Evolutionary conservation across 805 yeast genomes (phyloP), one percentile per base, ranked within the genome.

Genomic region (Candida nanaspora): DNA sequence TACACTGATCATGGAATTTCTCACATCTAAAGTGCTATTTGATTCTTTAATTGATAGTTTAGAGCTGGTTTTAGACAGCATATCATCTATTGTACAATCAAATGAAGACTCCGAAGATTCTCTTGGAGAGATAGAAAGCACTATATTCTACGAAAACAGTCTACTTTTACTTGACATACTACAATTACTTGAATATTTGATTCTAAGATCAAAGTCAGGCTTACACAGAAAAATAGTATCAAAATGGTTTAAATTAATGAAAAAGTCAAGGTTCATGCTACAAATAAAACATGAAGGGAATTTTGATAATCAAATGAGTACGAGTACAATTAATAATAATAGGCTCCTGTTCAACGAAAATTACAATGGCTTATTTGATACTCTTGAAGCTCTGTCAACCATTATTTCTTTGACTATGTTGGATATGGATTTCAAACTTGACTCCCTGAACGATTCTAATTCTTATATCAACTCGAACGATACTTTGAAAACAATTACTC

Each of bases 181-280:
- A 16, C 52, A 56, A 19, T 56, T 40, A 37, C 51, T 50, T 44
- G 21, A 63, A 40, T 44, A 51, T 41, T 39, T 57, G 41, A 37
- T 57, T 41, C 18, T 65, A 44, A 48, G 47, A 11, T 46, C 61
- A 0, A 47, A 44, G 6, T 31, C 43, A 1, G 53, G 54, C 1
- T 52, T 57, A 30, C 36, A 51, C 6, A 53, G 51, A 2, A 37
- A 50, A 1, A 63, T 69, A 2, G 68, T 73, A 3, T 37, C 54
- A 2, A 50, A 60, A 9, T 84, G 93, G 93, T 80, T 82, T 49
- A 49, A 60, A 6, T 56, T 78, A 10, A 66, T 78, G 72, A 55
- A 64, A 10, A 46, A 56, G 2, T 48, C 57, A 2, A 39, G 39
- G 6, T 59, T 18, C 41, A 15, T 22, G 16, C 3, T 44, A 27